Conservation (phyloP, 2,329 filamentous ascomycete genomes). For the Torrubiella hemipterigena region DNA sequence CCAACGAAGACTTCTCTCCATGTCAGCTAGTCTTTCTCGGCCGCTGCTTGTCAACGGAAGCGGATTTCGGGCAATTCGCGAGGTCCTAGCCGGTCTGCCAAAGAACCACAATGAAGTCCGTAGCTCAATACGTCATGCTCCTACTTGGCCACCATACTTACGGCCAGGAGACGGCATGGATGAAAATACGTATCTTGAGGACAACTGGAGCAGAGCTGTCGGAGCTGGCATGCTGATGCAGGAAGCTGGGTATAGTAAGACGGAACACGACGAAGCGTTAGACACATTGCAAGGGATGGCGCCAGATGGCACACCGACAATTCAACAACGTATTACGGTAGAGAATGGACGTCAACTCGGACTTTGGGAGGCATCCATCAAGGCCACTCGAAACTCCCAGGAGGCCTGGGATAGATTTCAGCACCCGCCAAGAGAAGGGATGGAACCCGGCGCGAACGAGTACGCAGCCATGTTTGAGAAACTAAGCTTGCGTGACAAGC, state of each 20-base stretch:
- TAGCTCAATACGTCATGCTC: slow-evolving; percentile 33
- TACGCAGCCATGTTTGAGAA: slow-evolving; percentile 52
- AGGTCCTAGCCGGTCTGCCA: slow-evolving; percentile 38
- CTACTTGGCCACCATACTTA: slow-evolving; percentile 50
- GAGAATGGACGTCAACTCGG: slow-evolving; percentile 9
- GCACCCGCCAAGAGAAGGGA: slow-evolving; percentile 18
- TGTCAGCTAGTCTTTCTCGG: slow-evolving; percentile 34
- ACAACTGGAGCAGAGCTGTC: slow-evolving; percentile 41
- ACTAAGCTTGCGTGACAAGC: slow-evolving; percentile 24
- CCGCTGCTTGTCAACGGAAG: slow-evolving; percentile 36
- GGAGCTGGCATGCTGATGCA: slow-evolving; percentile 41
- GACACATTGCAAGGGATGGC: slow-evolving; percentile 40
- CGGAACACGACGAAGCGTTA: slow-evolving; percentile 33
- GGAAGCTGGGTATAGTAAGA: slow-evolving; percentile 41
- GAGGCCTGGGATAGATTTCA: slow-evolving; percentile 47
- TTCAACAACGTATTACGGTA: slow-evolving; percentile 30
- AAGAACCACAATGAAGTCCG: slow-evolving; percentile 39
- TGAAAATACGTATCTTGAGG: slow-evolving; percentile 35
- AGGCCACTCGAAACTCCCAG: slow-evolving; percentile 45
- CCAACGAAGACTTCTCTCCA: slow-evolving; percentile 38
- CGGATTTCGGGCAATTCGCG: slow-evolving; percentile 42
- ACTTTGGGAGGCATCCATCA: slow-evolving; percentile 43
- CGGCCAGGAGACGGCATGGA: slow-evolving; percentile 47
- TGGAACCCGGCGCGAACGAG: slow-evolving; percentile 27
- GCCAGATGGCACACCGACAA: slow-evolving; percentile 39